Conservation (phyloP, 257 asterid species). For the Nemophila menziesii region DNA sequence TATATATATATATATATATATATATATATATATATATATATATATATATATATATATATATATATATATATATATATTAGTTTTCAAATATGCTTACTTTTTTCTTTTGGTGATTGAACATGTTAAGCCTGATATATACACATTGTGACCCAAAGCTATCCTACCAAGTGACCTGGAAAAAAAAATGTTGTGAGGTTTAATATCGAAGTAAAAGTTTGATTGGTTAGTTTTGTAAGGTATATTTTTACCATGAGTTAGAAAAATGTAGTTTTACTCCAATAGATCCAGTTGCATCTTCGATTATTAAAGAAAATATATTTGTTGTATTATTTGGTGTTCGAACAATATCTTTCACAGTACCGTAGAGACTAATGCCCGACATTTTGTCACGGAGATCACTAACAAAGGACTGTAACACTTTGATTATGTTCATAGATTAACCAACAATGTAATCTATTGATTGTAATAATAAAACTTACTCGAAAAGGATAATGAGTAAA, state of each 20-base stretch:
- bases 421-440: conserved; percentile 20
- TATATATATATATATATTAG: no score
- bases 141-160: conserved; percentile 58
- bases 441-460: background rate
- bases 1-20: no score
- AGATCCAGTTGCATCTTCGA: conserved; percentile 70
- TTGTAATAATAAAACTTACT: conserved; percentile 31
- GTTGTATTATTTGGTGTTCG: conserved; percentile 23
- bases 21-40: no score
- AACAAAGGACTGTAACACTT: conserved; percentile 80
- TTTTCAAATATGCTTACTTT: conserved; percentile 24
- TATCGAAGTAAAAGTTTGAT: background rate
- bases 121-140: conserved; percentile 66
- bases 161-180: conserved; percentile 71
- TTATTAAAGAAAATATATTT: conserved; percentile 37
- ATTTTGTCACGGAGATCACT: conserved; percentile 78
- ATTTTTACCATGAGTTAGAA: conserved; percentile 47
- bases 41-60: no score
- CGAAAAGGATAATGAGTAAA: conserved; percentile 76
- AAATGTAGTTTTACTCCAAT: conserved; percentile 69
- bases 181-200: conserved; percentile 4
- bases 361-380: conserved; percentile 83
- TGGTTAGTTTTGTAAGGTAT: conserved; percentile 3
- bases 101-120: conserved; percentile 40
- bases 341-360: conserved; percentile 39